phyloP scores from a whole-genome alignment of 2,329 filamentous ascomycete species.

The Pyrenochaeta sp. region DNA sequence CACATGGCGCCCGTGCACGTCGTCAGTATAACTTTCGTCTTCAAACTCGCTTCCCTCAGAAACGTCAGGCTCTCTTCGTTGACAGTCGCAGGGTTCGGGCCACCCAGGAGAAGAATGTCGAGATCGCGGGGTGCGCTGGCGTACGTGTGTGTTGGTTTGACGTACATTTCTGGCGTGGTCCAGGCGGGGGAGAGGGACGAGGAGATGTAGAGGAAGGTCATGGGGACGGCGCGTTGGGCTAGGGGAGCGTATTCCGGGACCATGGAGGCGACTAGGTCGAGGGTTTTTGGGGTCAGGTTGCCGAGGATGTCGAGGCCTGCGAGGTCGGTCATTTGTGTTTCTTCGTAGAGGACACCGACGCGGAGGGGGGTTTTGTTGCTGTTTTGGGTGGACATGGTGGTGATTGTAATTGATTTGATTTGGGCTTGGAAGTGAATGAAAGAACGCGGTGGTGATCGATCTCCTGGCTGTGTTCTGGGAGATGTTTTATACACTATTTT shows the following conservation, averaged over 20 bases:
- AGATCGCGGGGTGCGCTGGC: slow-evolving; percentile 53
- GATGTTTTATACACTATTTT: not conserved
- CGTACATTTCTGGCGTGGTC: slow-evolving; percentile 43
- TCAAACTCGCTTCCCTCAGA: slow-evolving; percentile 47
- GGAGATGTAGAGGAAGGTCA: slow-evolving; percentile 52
- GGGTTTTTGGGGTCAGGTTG: slow-evolving; percentile 43
- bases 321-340: slow-evolving; percentile 53
- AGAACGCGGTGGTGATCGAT: not conserved
- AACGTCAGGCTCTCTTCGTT: slow-evolving; percentile 47
- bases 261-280: slow-evolving; percentile 27
- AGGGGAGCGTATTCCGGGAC: slow-evolving; percentile 20
- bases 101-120: slow-evolving; percentile 53
- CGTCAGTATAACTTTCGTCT: slow-evolving; percentile 49
- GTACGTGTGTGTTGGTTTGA: slow-evolving; percentile 52
- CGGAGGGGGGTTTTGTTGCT: slow-evolving; percentile 38
- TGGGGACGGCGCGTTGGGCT: slow-evolving; percentile 33
- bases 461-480: not conserved
- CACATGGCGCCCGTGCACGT: slow-evolving; percentile 53
- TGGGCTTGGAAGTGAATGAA: not conserved
- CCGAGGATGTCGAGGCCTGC: slow-evolving; percentile 52
- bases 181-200: slow-evolving; percentile 43
- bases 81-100: slow-evolving; percentile 42
- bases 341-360: slow-evolving; percentile 53
- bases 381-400: not conserved
- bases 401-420: too few species aligned